Conservation (phyloP, 352 stramenopile species). For the Phytophthora fragariae region DNA sequence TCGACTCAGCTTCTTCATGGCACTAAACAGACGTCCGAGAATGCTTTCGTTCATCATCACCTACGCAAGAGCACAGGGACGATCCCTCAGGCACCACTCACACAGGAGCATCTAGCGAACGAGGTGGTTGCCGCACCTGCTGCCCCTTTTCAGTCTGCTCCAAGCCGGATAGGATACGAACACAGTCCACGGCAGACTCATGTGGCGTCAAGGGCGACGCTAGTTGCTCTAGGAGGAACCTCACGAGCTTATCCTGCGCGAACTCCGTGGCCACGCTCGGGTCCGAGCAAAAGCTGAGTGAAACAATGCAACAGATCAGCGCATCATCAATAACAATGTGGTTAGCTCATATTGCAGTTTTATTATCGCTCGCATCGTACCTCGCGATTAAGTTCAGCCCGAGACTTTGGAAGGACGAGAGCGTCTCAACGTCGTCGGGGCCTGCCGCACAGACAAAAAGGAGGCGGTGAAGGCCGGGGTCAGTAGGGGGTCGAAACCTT, state of each 20-base stretch:
- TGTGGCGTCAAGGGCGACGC: slow-evolving; percentile 25
- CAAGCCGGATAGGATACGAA: slow-evolving; percentile 59
- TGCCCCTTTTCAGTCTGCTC: slow-evolving; percentile 55
- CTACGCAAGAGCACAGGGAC: slow-evolving; percentile 41
- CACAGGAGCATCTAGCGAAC: slow-evolving; percentile 29
- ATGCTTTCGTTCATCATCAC: slow-evolving; percentile 54
- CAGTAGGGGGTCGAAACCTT: background rate
- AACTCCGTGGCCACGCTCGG: slow-evolving; percentile 56
- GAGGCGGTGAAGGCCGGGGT: background rate
- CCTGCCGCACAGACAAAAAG: slow-evolving; percentile 36
- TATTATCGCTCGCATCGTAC: slow-evolving; percentile 26
- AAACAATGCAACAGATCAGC: slow-evolving; percentile 7
- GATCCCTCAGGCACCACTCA: slow-evolving; percentile 27
- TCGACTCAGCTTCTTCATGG: slow-evolving; percentile 54
- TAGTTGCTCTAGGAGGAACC: slow-evolving; percentile 67
- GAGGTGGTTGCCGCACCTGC: slow-evolving; percentile 36
- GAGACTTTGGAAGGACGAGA: slow-evolving; percentile 81
- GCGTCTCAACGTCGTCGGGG: slow-evolving; percentile 47
- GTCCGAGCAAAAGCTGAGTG: slow-evolving; percentile 72
- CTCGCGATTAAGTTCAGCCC: slow-evolving; percentile 86
- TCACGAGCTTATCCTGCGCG: slow-evolving; percentile 67
- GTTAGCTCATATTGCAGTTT: background rate
- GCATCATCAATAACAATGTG: background rate
- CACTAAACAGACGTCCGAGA: slow-evolving; percentile 54
- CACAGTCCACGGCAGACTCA: slow-evolving; percentile 57